These are phyloP conservation scores for Penicillium egyptiacum DNA, from an alignment of 495 filamentous ascomycete species.

Conservation along the genomic window DNA sequence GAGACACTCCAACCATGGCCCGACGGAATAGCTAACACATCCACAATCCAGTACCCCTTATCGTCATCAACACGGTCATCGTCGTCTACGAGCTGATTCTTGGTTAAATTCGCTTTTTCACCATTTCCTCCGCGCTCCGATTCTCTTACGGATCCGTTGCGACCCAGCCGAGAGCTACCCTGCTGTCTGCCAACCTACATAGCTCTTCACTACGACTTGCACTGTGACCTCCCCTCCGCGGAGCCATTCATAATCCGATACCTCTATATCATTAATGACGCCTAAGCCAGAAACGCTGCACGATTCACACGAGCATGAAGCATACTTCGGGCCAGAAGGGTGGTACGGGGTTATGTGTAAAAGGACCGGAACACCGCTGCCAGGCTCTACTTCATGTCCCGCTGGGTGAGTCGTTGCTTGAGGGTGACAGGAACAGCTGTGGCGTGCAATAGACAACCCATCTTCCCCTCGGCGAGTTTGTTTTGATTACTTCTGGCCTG, in stretches of 20 bases:
- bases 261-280: slow-evolving; percentile 1
- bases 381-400: background rate
- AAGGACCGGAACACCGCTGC: background rate
- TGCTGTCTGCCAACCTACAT: background rate
- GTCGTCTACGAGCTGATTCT: slow-evolving; percentile 87
- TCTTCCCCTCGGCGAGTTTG: background rate
- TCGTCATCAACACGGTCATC: slow-evolving; percentile 85
- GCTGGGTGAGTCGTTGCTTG: background rate
- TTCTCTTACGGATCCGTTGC: background rate
- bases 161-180: background rate
- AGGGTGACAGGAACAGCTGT: background rate
- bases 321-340: slow-evolving; percentile 1
- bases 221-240: background rate
- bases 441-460: background rate
- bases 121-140: background rate
- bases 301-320: slow-evolving; percentile 15
- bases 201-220: background rate
- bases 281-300: slow-evolving; percentile 11
- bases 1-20: background rate
- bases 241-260: background rate
- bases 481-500: background rate
- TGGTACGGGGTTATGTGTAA: background rate
- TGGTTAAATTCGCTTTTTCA: slow-evolving; percentile 54
- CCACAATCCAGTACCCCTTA: slow-evolving; percentile 74
- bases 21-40: slow-evolving; percentile 15